Evolutionary conservation across 2,329 filamentous ascomycete genomes (phyloP).

Genomic region (Cladosporium cucumerinum): DNA sequence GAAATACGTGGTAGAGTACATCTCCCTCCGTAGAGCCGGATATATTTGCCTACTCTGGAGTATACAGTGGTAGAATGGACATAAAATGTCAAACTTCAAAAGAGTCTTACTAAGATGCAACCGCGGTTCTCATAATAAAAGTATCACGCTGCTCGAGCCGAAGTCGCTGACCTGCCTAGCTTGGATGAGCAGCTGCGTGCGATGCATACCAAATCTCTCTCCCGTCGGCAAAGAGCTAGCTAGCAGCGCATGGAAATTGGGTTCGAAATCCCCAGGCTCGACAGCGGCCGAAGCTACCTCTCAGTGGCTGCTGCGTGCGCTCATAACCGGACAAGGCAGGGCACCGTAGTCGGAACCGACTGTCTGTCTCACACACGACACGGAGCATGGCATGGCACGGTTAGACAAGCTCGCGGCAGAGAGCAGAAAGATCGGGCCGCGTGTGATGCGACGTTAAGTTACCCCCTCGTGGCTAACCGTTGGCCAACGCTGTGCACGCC

Average conservation of each 20-base stretch:
- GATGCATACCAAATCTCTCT: background rate
- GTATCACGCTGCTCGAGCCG: background rate
- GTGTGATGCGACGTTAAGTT: background rate
- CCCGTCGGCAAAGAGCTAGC: background rate
- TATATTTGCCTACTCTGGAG: too few relatives aligned
- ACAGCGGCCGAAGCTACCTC: background rate
- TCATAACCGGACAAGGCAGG: background rate
- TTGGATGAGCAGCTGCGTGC: background rate
- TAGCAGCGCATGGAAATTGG: background rate
- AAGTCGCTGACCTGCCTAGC: background rate
- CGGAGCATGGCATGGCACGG: too few relatives aligned
- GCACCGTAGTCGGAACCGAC: background rate
- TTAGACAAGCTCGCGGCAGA: background rate
- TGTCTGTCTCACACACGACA: background rate
- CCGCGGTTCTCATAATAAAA: background rate
- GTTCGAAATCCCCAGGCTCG: background rate
- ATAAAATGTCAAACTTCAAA: background rate
- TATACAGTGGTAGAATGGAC: background rate
- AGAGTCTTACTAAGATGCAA: background rate
- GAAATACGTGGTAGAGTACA: too few relatives aligned
- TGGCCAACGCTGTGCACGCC: background rate
- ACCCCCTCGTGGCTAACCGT: background rate
- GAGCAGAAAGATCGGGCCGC: conserved; percentile 1
- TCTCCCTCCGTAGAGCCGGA: too few relatives aligned
- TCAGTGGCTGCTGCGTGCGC: background rate